These are phyloP conservation scores for Neurospora hispaniola DNA, from an alignment of 495 filamentous ascomycete genomes.

Conservation along the genomic window DNA sequence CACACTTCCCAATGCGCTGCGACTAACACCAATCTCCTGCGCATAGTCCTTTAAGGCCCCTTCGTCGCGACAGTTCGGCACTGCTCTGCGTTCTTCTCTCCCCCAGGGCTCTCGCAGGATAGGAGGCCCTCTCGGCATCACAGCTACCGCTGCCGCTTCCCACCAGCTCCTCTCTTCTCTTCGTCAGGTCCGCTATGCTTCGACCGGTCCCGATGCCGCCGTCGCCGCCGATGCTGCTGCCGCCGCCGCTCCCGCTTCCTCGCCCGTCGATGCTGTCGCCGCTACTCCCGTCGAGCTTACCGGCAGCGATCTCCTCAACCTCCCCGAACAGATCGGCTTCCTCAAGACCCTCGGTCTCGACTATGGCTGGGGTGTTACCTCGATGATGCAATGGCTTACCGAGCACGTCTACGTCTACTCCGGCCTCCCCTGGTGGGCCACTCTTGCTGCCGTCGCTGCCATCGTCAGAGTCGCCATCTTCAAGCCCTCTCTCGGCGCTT, in stretches of 20 bases:
- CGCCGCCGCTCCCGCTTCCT: constrained; percentile 2
- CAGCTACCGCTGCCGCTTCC: constrained; percentile 5
- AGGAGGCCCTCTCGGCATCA: constrained; percentile 9
- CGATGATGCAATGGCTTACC: constrained; percentile 57
- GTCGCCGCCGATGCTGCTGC: neutral
- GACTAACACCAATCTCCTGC: neutral
- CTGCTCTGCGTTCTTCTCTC: constrained; percentile 14
- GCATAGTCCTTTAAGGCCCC: neutral
- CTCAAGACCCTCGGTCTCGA: constrained; percentile 74
- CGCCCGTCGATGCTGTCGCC: constrained; percentile 6
- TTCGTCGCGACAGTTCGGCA: constrained; percentile 20
- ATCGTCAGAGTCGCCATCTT: constrained; percentile 55
- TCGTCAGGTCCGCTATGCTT: constrained; percentile 23
- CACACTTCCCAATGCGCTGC: neutral
- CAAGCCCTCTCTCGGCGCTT: constrained; percentile 47
- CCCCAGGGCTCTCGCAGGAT: constrained; percentile 6
- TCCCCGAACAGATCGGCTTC: constrained; percentile 70
- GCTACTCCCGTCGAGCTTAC: constrained; percentile 23
- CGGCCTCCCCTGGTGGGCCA: constrained; percentile 72
- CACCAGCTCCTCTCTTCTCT: constrained; percentile 6
- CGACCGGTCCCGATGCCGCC: constrained; percentile 16
- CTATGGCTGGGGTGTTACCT: constrained; percentile 68
- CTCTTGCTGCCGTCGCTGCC: constrained; percentile 54
- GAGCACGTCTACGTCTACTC: constrained; percentile 71
- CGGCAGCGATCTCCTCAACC: constrained; percentile 33